Conservation (phyloP, 1,139 yeast genomes). For the Geotrichum reessii region DNA sequence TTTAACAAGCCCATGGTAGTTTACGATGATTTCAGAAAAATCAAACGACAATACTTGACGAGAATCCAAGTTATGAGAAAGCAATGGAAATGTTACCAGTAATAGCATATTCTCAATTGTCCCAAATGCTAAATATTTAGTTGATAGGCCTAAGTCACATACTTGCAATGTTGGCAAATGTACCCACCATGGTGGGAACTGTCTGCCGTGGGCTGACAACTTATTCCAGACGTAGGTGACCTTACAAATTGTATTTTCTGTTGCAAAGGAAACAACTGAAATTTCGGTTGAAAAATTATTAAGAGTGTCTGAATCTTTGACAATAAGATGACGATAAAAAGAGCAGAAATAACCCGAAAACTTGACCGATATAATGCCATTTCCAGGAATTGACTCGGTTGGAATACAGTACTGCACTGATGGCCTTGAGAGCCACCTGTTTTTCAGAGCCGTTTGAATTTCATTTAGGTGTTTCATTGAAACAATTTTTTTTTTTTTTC, state of each 20-base stretch:
- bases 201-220: conserved; percentile 3
- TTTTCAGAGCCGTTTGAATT: conserved; percentile 11
- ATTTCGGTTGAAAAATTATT: conserved; percentile 4
- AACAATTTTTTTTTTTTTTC: too few species aligned
- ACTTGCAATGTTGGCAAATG: conserved; percentile 19
- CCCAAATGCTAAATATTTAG: conserved; percentile 19
- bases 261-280: conserved; percentile 12
- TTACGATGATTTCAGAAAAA: background rate
- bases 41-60: background rate
- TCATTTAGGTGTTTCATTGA: background rate
- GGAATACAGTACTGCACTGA: conserved; percentile 21
- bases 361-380: conserved; percentile 19
- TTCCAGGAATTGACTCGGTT: conserved; percentile 21
- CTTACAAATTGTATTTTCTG: conserved; percentile 5
- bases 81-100: background rate
- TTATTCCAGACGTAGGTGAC: conserved; percentile 21
- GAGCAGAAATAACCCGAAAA: conserved; percentile 4
- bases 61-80: background rate
- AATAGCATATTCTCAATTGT: conserved; percentile 17
- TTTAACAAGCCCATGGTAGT: background rate
- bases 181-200: conserved; percentile 20
- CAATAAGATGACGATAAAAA: conserved; percentile 8
- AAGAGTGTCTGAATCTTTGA: background rate
- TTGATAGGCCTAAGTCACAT: conserved; percentile 20
- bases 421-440: conserved; percentile 22